phyloP scores from a whole-genome alignment of 1,139 yeast genomes.

The Taphrina flavorubra region DNA sequence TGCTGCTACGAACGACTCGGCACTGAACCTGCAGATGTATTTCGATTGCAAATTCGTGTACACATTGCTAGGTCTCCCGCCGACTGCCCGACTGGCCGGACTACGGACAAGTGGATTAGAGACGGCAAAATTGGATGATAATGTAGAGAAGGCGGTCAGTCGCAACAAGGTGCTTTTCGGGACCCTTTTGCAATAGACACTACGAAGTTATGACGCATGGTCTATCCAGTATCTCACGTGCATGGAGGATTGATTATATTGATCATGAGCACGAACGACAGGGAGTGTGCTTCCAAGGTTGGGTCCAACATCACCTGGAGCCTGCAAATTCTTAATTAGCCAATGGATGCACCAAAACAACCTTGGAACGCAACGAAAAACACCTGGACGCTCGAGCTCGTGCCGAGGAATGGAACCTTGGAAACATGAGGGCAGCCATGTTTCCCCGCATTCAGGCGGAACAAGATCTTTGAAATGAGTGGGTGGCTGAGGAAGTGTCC shows the following conservation, averaged over 20 bases:
- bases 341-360: too few species aligned
- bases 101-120: neutral
- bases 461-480: neutral
- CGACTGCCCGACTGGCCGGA: too few species aligned
- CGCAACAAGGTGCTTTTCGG: constrained; percentile 1
- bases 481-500: too few species aligned
- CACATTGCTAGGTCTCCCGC: neutral
- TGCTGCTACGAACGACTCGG: neutral
- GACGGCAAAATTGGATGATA: neutral
- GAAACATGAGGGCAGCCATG: neutral
- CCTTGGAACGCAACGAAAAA: too few species aligned
- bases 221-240: too few species aligned
- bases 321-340: too few species aligned
- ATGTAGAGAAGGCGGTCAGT: neutral
- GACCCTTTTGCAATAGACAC: neutral
- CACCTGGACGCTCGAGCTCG: neutral
- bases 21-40: neutral
- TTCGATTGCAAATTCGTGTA: constrained; percentile 13
- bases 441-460: neutral
- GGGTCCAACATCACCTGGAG: too few species aligned
- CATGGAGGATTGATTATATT: too few species aligned
- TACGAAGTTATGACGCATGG: neutral
- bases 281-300: too few species aligned
- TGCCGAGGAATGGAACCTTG: neutral
- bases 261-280: too few species aligned